Conservation (phyloP, 2,329 filamentous ascomycete species). For the Canariomyces notabilis region DNA sequence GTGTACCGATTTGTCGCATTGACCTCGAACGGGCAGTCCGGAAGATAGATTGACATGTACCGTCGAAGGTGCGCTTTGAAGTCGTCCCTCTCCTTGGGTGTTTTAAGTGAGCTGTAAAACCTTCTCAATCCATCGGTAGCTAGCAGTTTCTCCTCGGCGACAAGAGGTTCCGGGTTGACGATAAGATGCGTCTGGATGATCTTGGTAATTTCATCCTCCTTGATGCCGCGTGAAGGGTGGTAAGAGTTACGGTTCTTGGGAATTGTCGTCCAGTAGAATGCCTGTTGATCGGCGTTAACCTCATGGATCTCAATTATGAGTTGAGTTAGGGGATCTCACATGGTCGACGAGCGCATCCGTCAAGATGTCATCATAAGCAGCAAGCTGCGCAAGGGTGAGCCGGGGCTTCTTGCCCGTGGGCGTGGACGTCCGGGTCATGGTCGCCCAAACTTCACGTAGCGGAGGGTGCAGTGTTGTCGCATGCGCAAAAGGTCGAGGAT, state of each 20-base stretch:
- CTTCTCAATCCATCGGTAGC: slow-evolving; percentile 67
- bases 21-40: slow-evolving; percentile 93
- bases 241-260: slow-evolving; percentile 91
- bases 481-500: not conserved
- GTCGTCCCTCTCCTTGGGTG: slow-evolving; percentile 76
- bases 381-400: slow-evolving; percentile 80
- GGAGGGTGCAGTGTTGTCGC: not conserved
- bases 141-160: slow-evolving; percentile 69
- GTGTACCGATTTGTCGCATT: slow-evolving; percentile 90
- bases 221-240: slow-evolving; percentile 74
- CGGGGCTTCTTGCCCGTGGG: slow-evolving; percentile 55
- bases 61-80: slow-evolving; percentile 81
- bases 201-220: slow-evolving; percentile 56
- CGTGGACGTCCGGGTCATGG: slow-evolving; percentile 19
- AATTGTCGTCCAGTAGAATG: slow-evolving; percentile 93
- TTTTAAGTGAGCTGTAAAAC: slow-evolving; percentile 63
- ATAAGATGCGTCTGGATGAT: slow-evolving; percentile 64
- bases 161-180: slow-evolving; percentile 63
- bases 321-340: slow-evolving; percentile 51
- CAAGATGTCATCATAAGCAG: slow-evolving; percentile 89
- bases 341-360: slow-evolving; percentile 95
- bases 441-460: not conserved
- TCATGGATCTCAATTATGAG: not conserved
- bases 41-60: slow-evolving; percentile 88
- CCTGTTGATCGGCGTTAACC: slow-evolving; percentile 44